phyloP scores from a whole-genome alignment of 2,329 filamentous ascomycete genomes.

The Lachnellula willkommii region DNA sequence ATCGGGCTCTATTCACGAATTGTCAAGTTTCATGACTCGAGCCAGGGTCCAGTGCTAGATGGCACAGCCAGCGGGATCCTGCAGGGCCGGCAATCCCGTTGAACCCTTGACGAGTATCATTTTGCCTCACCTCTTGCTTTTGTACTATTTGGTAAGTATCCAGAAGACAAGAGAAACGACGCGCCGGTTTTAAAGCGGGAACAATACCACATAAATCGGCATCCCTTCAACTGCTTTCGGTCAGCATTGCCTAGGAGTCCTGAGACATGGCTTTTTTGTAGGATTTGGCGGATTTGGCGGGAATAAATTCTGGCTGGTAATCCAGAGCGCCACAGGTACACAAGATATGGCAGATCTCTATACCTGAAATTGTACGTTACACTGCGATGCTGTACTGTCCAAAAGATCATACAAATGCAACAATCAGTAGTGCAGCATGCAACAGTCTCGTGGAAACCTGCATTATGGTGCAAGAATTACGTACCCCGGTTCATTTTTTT shows the following conservation, averaged over 20 bases:
- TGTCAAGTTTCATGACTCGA: constrained; percentile 21
- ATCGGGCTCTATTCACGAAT: constrained; percentile 11
- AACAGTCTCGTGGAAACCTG: background rate
- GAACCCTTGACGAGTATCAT: background rate
- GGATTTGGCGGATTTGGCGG: background rate
- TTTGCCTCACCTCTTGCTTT: background rate
- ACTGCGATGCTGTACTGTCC: background rate
- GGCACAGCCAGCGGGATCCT: constrained; percentile 10
- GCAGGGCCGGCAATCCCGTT: background rate
- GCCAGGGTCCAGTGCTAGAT: constrained; percentile 5
- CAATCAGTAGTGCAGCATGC: background rate
- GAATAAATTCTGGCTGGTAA: background rate
- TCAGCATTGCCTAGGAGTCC: no score
- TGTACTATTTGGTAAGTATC: no score
- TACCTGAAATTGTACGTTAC: background rate
- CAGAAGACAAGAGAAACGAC: no score
- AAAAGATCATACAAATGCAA: background rate
- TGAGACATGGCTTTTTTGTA: background rate
- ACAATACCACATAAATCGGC: no score
- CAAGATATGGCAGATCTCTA: constrained; percentile 4
- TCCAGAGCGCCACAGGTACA: background rate
- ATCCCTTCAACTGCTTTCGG: no score
- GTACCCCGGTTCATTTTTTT: background rate
- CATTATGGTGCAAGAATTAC: background rate
- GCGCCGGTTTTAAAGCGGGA: no score